Evolutionary conservation across 2,329 filamentous ascomycete species (phyloP).

Genomic region (Colletotrichum cordylinicola): DNA sequence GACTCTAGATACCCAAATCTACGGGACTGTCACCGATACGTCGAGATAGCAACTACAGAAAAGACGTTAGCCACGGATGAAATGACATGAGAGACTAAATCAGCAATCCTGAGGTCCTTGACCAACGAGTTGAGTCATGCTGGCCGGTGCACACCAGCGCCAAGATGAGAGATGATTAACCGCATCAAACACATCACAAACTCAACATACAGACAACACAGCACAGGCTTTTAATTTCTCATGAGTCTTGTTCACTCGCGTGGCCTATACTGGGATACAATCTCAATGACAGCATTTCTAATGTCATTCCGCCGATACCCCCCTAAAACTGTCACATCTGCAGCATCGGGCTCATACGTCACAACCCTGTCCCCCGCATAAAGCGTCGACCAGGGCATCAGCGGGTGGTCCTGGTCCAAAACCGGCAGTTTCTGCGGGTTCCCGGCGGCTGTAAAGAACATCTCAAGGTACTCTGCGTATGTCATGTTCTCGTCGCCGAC

Average conservation of each 20-base stretch:
- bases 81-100: background rate
- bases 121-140: no score
- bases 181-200: background rate
- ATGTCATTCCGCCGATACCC: background rate
- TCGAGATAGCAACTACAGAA: no score
- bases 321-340: background rate
- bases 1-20: background rate
- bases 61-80: rapidly evolving
- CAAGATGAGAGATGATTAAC: no score
- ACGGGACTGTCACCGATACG: background rate
- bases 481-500: constrained; percentile 4
- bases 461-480: background rate
- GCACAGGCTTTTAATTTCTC: no score
- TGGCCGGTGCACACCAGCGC: no score
- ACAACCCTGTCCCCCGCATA: background rate
- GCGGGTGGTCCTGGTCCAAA: background rate
- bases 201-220: no score
- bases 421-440: background rate
- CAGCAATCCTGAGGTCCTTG: rapidly evolving
- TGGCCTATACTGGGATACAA: background rate
- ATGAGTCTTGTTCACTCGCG: background rate
- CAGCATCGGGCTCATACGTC: background rate
- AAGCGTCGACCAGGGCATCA: background rate
- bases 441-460: background rate
- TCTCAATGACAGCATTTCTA: background rate